Percentiles rank a stretch among this genome's conserved stretches.
phyloP scores from a whole-genome alignment of 2,329 filamentous ascomycete species.

The Phialemoniopsis sp. region DNA sequence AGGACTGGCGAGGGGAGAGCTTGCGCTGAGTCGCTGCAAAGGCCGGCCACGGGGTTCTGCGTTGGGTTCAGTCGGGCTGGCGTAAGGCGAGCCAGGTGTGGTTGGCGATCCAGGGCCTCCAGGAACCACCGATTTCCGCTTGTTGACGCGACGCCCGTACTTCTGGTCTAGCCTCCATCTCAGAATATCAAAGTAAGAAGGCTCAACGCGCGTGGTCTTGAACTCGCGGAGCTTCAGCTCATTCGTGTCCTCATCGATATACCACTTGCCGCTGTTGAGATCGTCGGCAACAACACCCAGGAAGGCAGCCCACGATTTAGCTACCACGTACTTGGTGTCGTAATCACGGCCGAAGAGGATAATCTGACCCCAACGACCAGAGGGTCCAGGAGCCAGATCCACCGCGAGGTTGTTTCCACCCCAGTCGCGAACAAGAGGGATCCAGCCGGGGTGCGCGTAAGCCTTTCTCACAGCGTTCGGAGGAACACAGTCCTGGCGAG shows the following conservation, averaged over 20 bases:
- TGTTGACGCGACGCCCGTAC: slow-evolving; percentile 64
- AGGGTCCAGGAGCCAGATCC: slow-evolving; percentile 85
- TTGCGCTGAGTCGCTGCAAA: slow-evolving; percentile 63
- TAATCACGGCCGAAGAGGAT: slow-evolving; percentile 97
- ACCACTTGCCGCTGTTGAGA: slow-evolving; percentile 82
- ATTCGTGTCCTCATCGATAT: slow-evolving; percentile 84
- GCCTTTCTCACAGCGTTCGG: slow-evolving; percentile 83
- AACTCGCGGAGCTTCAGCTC: slow-evolving; percentile 94
- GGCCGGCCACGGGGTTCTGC: slow-evolving; percentile 65
- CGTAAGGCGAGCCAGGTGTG: slow-evolving; percentile 57
- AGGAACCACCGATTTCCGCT: slow-evolving; percentile 48
- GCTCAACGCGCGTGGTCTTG: slow-evolving; percentile 83
- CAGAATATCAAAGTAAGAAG: slow-evolving; percentile 89
- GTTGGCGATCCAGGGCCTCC: slow-evolving; percentile 36
- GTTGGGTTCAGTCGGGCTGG: slow-evolving; percentile 56
- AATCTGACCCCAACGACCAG: slow-evolving; percentile 91
- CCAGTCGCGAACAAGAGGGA: slow-evolving; percentile 94
- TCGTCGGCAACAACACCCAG: slow-evolving; percentile 87
- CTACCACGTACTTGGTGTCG: slow-evolving; percentile 96
- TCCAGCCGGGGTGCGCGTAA: slow-evolving; percentile 93
- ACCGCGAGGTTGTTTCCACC: slow-evolving; percentile 96
- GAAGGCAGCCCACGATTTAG: slow-evolving; percentile 86
- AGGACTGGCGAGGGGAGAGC: slow-evolving; percentile 60
- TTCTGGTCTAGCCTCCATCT: slow-evolving; percentile 96
- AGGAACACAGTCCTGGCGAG: slow-evolving; percentile 84